Percentiles rank a stretch among this genome's conserved stretches.
Evolutionary conservation across 257 asterid species (phyloP).

Genomic region (Nicotiana tabacum): DNA sequence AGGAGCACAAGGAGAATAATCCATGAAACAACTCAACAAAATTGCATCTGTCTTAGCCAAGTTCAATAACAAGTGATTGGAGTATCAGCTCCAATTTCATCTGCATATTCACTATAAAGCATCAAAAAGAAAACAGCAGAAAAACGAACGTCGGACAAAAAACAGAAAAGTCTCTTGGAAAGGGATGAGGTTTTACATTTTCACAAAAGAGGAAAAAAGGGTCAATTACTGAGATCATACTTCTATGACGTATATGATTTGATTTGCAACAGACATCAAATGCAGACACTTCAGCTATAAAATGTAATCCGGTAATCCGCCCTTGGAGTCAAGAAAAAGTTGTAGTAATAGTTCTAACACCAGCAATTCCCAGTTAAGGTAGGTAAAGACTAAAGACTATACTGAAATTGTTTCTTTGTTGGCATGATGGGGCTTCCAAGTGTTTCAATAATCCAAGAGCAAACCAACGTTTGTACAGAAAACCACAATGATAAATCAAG

Average conservation of each 20-base stretch:
- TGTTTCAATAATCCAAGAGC: not conserved
- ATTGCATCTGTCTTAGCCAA: not conserved
- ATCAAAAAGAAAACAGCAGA: not conserved
- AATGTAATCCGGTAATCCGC: not conserved
- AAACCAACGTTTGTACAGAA: not conserved
- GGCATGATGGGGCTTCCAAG: not conserved
- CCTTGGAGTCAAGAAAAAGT: not conserved
- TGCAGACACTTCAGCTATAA: not conserved
- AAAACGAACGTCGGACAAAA: not conserved
- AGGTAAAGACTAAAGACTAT: not conserved
- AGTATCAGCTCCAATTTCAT: not conserved
- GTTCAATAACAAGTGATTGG: not conserved
- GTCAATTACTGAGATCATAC: not conserved
- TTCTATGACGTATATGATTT: not conserved
- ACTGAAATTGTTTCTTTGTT: not conserved
- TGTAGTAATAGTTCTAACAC: not conserved
- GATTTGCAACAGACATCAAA: not conserved
- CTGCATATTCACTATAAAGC: not conserved
- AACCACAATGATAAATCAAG: not conserved
- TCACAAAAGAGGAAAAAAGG: not conserved
- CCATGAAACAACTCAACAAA: not conserved
- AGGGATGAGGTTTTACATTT: conserved; percentile 1
- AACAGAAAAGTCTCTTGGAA: not conserved
- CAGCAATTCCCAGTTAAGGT: not conserved
- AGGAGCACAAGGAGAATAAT: not conserved